Base-by-base conservation (phyloP, 352 stramenopile genomes). In the Aphanomyces astaci region DNA sequence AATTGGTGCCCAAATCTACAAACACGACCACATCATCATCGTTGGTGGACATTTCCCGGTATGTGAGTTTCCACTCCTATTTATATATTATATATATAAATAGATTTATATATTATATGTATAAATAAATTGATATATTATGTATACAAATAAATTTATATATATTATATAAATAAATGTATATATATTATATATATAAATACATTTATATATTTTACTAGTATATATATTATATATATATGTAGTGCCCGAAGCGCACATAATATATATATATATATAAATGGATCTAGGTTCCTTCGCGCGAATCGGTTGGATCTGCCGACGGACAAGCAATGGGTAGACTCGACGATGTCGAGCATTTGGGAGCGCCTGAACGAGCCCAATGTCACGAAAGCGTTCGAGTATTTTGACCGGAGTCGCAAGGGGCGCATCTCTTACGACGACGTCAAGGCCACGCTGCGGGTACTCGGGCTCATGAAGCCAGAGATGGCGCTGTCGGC, bases 401-500 rank as follows among this genome's bases (percentile, higher is more conserved):
- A 68, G 33, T 68, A 68, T 24, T 68, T 68, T 59, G 62, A 68
- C 32, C 62, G 62, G 22, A 59, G 39, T 17, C 51, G 49, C 19
- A 68, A 62, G 48, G 39, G 49, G 1, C 39, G 43, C 31, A 68
- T 68, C 19, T 59, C 62, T n/a, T 68, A 59, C 33, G 62, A 68
- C 27, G 62, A 68, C 32, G 33, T 68, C 2, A 68, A 68, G 36
- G 43, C 49, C 4, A 68, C 62, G 22, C 45, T 68, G 46, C 62
- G 62, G n/a, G 51, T 68, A 7, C 43, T 68, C 3, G 62, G 62
- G 17, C 36, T 52, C n/a, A 51, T 68, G 28, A 52, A 68, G 31
- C 27, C 48, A 11, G 40, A 66, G 27, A 25, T 11, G 40, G 19
- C 59, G 30, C 28, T 43, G 11, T 31, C 51, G 19, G 24, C 22